phyloP scores from a whole-genome alignment of 768 basidiomycete species.

The Boletales sp. region DNA sequence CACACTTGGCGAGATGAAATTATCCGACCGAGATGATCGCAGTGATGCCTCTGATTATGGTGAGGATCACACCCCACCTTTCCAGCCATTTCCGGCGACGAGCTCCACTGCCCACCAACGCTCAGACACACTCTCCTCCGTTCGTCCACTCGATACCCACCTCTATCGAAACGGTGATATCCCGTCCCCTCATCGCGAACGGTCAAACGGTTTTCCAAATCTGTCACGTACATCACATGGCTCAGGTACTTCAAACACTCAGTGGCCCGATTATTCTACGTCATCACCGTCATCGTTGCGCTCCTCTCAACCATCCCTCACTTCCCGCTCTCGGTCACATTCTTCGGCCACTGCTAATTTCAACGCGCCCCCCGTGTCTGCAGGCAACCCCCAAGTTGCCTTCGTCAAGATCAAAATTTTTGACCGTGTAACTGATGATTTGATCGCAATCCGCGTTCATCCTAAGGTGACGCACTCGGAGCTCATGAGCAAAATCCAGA shows the following conservation, averaged over 20 bases:
- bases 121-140: conserved; percentile 47
- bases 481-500: conserved; percentile 88
- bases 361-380: conserved; percentile 72
- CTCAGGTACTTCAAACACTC: conserved; percentile 25
- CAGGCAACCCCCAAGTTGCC: conserved; percentile 74
- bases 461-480: conserved; percentile 84
- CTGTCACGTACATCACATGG: conserved; percentile 28
- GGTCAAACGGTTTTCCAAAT: conserved; percentile 21
- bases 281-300: conserved; percentile 48
- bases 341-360: conserved; percentile 48
- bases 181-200: conserved; percentile 33
- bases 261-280: conserved; percentile 28
- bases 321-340: conserved; percentile 55
- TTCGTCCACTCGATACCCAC: conserved; percentile 28
- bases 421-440: conserved; percentile 87
- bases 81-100: conserved; percentile 41
- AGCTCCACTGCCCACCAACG: conserved; percentile 38
- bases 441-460: conserved; percentile 96
- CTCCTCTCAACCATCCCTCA: conserved; percentile 50
- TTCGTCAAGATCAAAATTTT: conserved; percentile 99
- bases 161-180: conserved; percentile 31
- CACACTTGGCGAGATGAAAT: conserved; percentile 44
- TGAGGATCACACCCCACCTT: conserved; percentile 37
- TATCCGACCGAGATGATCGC: conserved; percentile 44
- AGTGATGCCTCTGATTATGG: conserved; percentile 70